These are phyloP conservation scores for Xylaria hypoxylon DNA, from an alignment of 2,329 filamentous ascomycete species.

Conservation along the genomic window DNA sequence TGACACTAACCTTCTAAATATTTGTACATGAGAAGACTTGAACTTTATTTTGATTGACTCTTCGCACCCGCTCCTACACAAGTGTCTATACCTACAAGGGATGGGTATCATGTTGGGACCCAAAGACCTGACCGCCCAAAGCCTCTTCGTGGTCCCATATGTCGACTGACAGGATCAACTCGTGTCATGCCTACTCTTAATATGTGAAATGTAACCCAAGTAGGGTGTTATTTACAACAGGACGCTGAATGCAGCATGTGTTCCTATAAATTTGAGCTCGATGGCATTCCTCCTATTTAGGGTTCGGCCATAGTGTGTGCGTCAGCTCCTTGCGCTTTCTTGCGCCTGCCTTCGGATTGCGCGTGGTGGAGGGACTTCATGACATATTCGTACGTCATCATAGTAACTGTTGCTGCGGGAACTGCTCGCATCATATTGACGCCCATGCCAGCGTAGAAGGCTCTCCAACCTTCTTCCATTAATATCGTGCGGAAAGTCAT, in stretches of 20 bases:
- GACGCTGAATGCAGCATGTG: slow-evolving; percentile 24
- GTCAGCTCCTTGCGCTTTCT: slow-evolving; percentile 39
- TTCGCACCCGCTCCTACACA: slow-evolving; percentile 33
- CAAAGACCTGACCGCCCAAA: slow-evolving; percentile 19
- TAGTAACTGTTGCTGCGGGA: slow-evolving; percentile 94
- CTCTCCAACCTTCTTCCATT: slow-evolving; percentile 91
- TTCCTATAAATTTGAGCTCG: slow-evolving; percentile 20
- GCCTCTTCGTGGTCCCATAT: slow-evolving; percentile 23
- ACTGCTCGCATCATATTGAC: slow-evolving; percentile 98
- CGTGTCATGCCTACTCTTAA: slow-evolving; percentile 20
- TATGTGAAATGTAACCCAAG: slow-evolving; percentile 14
- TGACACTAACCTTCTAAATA: not conserved
- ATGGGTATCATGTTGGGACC: slow-evolving; percentile 36
- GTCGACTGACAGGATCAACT: slow-evolving; percentile 16
- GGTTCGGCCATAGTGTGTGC: slow-evolving; percentile 45
- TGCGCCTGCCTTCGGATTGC: slow-evolving; percentile 55
- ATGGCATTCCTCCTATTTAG: slow-evolving; percentile 12
- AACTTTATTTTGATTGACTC: slow-evolving; percentile 36
- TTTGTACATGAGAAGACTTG: not conserved
- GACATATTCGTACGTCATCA: slow-evolving; percentile 92
- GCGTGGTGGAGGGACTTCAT: slow-evolving; percentile 65
- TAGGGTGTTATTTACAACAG: slow-evolving; percentile 33
- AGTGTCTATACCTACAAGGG: slow-evolving; percentile 35
- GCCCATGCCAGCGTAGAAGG: slow-evolving; percentile 96
- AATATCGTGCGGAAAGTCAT: slow-evolving; percentile 88